Conservation (phyloP, 257 asterid genomes). For the Solanum ahanhuiri region DNA sequence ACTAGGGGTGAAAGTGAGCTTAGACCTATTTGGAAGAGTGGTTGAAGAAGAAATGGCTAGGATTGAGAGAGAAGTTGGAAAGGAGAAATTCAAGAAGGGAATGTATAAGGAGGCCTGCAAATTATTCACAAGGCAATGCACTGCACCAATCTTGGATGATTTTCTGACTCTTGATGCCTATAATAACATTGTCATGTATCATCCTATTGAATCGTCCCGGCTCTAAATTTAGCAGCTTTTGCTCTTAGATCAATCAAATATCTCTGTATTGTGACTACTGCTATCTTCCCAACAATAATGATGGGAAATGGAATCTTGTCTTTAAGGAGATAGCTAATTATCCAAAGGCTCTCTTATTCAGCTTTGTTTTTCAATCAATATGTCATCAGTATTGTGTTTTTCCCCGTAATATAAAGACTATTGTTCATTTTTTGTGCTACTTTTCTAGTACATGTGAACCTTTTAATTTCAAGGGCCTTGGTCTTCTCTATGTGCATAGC, state of each 20-base stretch:
- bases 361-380: not conserved
- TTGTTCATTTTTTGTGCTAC: not conserved
- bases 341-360: not conserved
- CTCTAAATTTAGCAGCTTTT: slow-evolving; percentile 21
- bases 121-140: slow-evolving; percentile 75
- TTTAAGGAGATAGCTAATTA: not conserved
- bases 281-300: not conserved
- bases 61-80: slow-evolving; percentile 74
- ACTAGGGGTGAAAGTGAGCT: slow-evolving; percentile 58
- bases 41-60: slow-evolving; percentile 92
- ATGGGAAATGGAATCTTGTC: not conserved
- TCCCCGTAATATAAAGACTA: not conserved
- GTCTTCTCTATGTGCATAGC: not conserved
- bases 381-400: not conserved
- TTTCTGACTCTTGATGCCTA: slow-evolving; percentile 84
- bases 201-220: slow-evolving; percentile 40
- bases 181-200: slow-evolving; percentile 53
- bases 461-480: not conserved
- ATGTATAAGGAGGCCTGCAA: slow-evolving; percentile 73
- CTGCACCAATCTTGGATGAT: slow-evolving; percentile 54
- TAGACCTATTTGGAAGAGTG: slow-evolving; percentile 70
- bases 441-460: not conserved
- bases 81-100: slow-evolving; percentile 60
- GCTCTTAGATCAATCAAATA: not conserved
- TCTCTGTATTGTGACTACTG: not conserved